Evolutionary conservation across 306 rosid species (phyloP), one percentile per base, ranked within the genome.

Genomic region (Mimosa pudica): DNA sequence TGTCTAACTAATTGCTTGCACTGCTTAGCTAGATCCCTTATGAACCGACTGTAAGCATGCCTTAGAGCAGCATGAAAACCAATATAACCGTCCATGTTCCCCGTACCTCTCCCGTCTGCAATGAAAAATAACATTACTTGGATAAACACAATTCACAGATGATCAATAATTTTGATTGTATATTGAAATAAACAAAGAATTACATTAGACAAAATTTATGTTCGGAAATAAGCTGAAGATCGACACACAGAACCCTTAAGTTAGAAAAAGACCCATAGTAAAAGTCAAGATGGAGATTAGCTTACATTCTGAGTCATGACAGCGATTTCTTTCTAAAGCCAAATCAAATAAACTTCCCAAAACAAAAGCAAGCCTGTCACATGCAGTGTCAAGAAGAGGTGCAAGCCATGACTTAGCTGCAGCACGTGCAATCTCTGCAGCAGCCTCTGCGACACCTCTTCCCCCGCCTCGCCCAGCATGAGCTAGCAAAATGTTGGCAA

Each of bases 391-490:
- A 17, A 55, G 61, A 55, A 95, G 98, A 82, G 99, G 98, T 79
- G 96, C 90, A 86, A 93, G 98, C 99, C 99, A 95, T 68, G 99
- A 91, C 67, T 88, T 88, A 62, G 99, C 99, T 46, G 97, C 98
- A 64, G 99, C 90, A 70, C 98, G 96, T 49, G 98, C 99, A 86
- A 93, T 93, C 86, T 95, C 99, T 55, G 99, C 99, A n/a, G 99
- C 96, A 66, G 99, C 99, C 82, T 91, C 97, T 49, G 92, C 79
- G 71, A 87, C 82, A 79, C 97, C 99, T 83, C 93, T 89, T 70
- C 88, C 94, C 76, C 97, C 99, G 17, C 96, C 96, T 69, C 93
- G 86, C 71, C 99, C 92, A 58, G 98, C 97, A 66, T 91, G 98
- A 74, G 99, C 98, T 78, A 95, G 99, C 73, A 95, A 84, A 85